Evolutionary conservation across 1,284 basidiomycete species (phyloP), one percentile per base, ranked within the genome.

Genomic region (Apiotrichum domesticum): DNA sequence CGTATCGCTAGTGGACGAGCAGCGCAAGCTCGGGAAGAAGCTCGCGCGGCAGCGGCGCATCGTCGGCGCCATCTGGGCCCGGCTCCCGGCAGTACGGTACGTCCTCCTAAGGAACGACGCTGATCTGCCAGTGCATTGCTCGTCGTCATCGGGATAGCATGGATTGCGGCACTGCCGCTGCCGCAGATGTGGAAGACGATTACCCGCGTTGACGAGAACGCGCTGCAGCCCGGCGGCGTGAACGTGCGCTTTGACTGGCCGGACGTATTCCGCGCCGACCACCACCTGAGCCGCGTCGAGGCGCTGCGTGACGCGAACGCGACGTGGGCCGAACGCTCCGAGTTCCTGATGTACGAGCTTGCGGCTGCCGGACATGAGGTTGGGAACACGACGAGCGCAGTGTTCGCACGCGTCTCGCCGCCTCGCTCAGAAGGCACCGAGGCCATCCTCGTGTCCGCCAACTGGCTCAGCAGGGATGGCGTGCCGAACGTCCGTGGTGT

Each of bases 141-240:
- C 33, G 82, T 88, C 44, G 54, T 80, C 33, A 71, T 79, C 11
- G 89, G 90, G 13, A 84, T 87, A 70, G 54, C 82, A 32, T 94
- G 91, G 89, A 80, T 94, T 71, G 61, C 85, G 5, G 73, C 81
- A 9, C 80, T 94, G 52, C 90, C 90, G 4, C 79, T 81, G 13
- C 79, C 83, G 14, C 72, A 77, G 2, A 79, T 94, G 3, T 86
- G 85, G 14, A 81, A 85, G 65, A 4, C 3, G n/a, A 72, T 77
- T 4, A 87, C 85, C 14, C 94, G 90, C 71, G 87, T 93, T 47
- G 90, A 94, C 71, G 93, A 97, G 78, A 94, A 97, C 73, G 93
- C 94, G 0, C 78, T 97, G 33, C 88, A 91, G 68, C 92, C 94
- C 4, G 86, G 83, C 3, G 89, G 93, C 79, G 90, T 93, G 32